phyloP scores from a whole-genome alignment of 2,329 filamentous ascomycete genomes.

The Fusarium vanettenii region DNA sequence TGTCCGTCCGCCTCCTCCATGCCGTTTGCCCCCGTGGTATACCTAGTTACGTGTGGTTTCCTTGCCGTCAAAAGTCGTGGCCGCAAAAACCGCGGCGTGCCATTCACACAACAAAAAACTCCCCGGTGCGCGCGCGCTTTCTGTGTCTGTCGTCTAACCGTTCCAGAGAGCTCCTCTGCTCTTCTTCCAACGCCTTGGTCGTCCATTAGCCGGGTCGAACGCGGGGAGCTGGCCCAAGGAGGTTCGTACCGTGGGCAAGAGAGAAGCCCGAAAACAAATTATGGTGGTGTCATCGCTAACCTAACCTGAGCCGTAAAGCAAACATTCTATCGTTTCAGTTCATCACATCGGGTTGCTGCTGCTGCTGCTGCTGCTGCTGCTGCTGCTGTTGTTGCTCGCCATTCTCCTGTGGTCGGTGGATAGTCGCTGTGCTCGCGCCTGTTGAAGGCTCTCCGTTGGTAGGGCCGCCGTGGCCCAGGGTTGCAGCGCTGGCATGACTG shows the following conservation, averaged over 20 bases:
- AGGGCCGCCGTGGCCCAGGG: constrained; percentile 37
- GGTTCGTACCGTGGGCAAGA: constrained; percentile 32
- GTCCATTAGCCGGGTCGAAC: constrained; percentile 14
- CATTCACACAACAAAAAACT: constrained; percentile 30
- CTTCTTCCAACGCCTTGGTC: constrained; percentile 32
- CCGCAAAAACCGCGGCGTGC: constrained; percentile 31
- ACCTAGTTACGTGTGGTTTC: constrained; percentile 19
- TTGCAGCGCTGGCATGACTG: constrained; percentile 46
- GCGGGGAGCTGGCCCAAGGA: background rate
- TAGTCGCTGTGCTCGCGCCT: constrained; percentile 52
- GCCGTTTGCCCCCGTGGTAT: constrained; percentile 33
- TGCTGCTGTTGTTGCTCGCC: constrained; percentile 19
- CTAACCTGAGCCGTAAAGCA: constrained; percentile 23
- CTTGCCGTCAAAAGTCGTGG: constrained; percentile 36
- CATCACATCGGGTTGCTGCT: constrained; percentile 26
- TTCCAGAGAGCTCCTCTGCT: constrained; percentile 23
- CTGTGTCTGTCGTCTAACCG: constrained; percentile 30
- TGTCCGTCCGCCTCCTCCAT: constrained; percentile 18
- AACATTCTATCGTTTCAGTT: constrained; percentile 31
- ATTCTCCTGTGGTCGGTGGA: constrained; percentile 45
- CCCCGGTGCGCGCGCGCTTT: constrained; percentile 26
- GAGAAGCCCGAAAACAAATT: constrained; percentile 27
- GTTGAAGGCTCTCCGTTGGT: constrained; percentile 41
- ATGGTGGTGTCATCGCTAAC: constrained; percentile 19
- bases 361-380: constrained; percentile 4